Base-by-base conservation (phyloP, 176 grass and related monocot species). In the Carex kokanica region DNA sequence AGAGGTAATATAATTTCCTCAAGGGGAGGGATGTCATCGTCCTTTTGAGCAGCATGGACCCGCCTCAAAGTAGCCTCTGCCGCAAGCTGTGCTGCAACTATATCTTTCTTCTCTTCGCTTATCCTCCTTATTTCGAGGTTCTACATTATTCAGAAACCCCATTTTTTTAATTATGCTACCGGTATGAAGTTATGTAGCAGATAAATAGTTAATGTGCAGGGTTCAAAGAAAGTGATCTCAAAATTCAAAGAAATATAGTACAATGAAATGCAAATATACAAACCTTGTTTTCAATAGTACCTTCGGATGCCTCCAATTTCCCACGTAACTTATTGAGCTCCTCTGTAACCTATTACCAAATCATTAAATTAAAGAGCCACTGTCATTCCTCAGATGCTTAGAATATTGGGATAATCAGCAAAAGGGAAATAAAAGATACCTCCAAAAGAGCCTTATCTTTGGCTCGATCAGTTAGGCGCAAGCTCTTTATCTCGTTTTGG, bases 1-100 rank as follows among this genome's bases (percentile, higher is more conserved):
- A 98, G 89, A 65, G 95, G 95, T 84, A 93, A 91, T 86, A 98
- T 91, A 93, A 95, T 98, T 52, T 93, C 95, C 84, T 98, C 95
- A 63, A 98, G 92, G 16, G 95, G 92, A 21, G 95, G 92, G 85
- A 98, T 94, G 27, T 98, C 92, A 66, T 98, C 95, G 66, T 98
- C 95, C 65, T 95, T 98, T 84, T 98, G 92, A 84, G 95, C 92
- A 66, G 92, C 92, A 91, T 98, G 92, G 21, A 98, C 92, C 79
- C 95, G 91, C 82, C 95, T 82, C 23, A 98, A 82, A 60, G 95
- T 98, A 67, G 95, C 92, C 84, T 98, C 95, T 3, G 93, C 95
- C 2, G 95, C 95, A 86, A 95, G 92, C 81, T 98, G 95, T 27
- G 95, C 91, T 70, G 90, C 92, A 89, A 93, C 78, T n/a, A 90